Evolutionary conservation across 2,329 filamentous ascomycete species (phyloP), one percentile per base, ranked within the genome.

Genomic region (Teratosphaeria viscida): DNA sequence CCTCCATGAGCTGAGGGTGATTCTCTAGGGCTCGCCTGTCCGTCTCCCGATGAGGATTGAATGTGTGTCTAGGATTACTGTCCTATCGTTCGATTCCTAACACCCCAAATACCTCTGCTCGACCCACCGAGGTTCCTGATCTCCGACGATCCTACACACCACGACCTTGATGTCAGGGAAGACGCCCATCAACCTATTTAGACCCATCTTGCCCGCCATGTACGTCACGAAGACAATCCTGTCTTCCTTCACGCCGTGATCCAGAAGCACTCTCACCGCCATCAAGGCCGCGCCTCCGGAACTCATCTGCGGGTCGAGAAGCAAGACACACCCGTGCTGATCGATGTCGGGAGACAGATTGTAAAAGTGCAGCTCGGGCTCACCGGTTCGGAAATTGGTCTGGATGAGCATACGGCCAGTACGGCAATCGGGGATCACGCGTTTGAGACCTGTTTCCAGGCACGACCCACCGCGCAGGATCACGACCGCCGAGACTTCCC

Each of bases 261-360:
- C 94, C 16, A 96, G 85, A 57, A 99, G 78, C n/a, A 97, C 90
- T 70, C 94, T 88, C 52, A 97, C 92, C 0, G 94, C 91, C 94
- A 99, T 99, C 60, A 99, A 77, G 4, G 84, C 85, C 12, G 85
- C 84, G 39, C 92, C 92, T 52, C 94, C 94, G 62, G 87, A 92
- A 29, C 90, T 90, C 88, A 97, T 96, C 72, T 99, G 94, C 14
- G 92, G 87, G 73, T 97, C 94, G 23, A 97, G 78, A 7, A 99
- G 79, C 61, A 99, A 78, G 19, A 99, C 90, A 56, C 87, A 87
- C 64, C 89, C 86, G 70, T 96, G 88, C 52, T 82, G 74, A 61
- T 82, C 77, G 59, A 97, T 88, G 62, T 90, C 82, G 2, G 82
- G 78, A 0, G 90, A 88, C 3, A 99, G 78, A 64, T 89, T 89